Evolutionary conservation across 495 filamentous ascomycete species (phyloP).

Genomic region (Tuber magnatum): DNA sequence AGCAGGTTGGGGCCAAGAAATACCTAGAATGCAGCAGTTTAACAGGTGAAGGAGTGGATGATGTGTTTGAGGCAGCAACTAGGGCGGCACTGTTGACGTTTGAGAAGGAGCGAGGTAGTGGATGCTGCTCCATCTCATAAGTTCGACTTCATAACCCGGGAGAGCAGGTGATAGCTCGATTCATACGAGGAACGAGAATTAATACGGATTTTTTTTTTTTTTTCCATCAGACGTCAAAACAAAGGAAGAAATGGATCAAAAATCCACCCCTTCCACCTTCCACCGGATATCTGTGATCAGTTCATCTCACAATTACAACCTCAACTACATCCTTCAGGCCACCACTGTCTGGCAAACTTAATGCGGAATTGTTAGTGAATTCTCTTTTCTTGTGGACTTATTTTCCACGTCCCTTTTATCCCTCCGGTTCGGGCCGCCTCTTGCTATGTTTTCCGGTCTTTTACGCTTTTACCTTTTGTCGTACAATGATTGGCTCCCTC

Average conservation of each 20-base stretch:
- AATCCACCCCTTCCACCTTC: slow-evolving; percentile 2
- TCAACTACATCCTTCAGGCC: neutral
- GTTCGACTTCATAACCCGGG: slow-evolving; percentile 5
- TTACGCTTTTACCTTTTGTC: neutral
- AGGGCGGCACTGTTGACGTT: slow-evolving; percentile 87
- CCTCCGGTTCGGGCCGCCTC: neutral
- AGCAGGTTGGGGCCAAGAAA: slow-evolving; percentile 82
- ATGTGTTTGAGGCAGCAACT: slow-evolving; percentile 97
- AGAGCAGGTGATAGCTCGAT: neutral
- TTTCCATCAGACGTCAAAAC: neutral
- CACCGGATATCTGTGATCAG: neutral
- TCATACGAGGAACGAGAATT: neutral
- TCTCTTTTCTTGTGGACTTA: neutral
- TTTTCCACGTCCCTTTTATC: neutral
- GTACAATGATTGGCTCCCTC: neutral
- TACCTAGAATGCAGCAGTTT: slow-evolving; percentile 96
- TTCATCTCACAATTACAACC: neutral
- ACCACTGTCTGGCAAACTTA: neutral
- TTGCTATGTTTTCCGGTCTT: neutral
- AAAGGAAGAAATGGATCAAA: neutral
- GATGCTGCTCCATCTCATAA: slow-evolving; percentile 93
- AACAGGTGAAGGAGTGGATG: slow-evolving; percentile 96
- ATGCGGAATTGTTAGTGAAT: neutral
- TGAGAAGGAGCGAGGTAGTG: slow-evolving; percentile 72
- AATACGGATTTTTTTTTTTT: neutral